These are phyloP conservation scores for Crucibulum laeve DNA, from an alignment of 768 basidiomycete genomes.

Conservation along the genomic window DNA sequence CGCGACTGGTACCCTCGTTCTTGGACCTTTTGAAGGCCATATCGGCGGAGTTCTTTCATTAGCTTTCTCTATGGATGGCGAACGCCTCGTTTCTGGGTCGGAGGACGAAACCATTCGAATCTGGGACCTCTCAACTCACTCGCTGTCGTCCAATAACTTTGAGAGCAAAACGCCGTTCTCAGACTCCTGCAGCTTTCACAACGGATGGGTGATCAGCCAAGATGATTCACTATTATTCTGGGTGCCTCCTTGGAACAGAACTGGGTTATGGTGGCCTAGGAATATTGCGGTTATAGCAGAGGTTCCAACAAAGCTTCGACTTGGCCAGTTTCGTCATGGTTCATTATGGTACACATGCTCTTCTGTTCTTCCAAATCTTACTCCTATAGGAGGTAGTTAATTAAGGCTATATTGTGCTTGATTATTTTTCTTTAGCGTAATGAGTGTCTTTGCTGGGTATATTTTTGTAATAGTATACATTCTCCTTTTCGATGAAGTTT, in stretches of 20 bases:
- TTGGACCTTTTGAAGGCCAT: constrained; percentile 1
- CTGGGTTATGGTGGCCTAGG: constrained; percentile 16
- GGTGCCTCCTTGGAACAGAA: constrained; percentile 15
- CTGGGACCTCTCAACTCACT: constrained; percentile 17
- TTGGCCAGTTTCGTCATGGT: background rate
- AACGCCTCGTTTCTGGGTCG: constrained; percentile 27
- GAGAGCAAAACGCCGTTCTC: no score
- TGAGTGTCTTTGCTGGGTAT: no score
- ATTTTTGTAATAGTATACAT: no score
- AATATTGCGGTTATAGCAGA: constrained; percentile 15
- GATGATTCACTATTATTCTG: constrained; percentile 13
- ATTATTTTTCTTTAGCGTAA: no score
- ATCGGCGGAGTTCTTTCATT: background rate
- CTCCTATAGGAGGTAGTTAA: no score
- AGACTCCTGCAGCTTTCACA: constrained; percentile 7
- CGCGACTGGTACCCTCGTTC: background rate
- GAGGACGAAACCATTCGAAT: constrained; percentile 28
- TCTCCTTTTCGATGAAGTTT: no score
- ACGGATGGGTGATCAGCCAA: constrained; percentile 9
- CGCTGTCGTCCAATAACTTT: background rate
- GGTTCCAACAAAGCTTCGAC: constrained; percentile 8
- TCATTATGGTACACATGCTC: background rate
- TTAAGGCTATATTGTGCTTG: no score
- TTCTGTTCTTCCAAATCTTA: no score
- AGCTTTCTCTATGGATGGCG: constrained; percentile 21